Evolutionary conservation across 805 yeast genomes (phyloP), one percentile per base, ranked within the genome.

Genomic region (Alloascoidea africana): DNA sequence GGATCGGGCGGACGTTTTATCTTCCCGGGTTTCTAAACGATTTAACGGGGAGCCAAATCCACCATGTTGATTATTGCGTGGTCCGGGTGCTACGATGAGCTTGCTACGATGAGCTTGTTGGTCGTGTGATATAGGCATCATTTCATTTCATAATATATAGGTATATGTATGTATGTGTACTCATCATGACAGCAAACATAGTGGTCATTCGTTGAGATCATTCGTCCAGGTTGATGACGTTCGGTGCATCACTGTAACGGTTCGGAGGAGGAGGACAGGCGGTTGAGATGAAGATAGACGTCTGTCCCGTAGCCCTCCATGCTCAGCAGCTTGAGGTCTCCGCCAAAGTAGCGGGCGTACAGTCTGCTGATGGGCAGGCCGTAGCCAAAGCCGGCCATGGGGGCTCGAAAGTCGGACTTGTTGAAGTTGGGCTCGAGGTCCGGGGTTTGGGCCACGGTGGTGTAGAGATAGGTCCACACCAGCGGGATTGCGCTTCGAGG

Each of bases 251-350:
- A 56, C 34, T 53, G 60, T 33, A 62, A 44, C 3, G 89, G 91
- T 56, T 81, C 93, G 40, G 74, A 68, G 2, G 78, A 71, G 37
- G 80, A 70, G 47, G 80, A 74, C 47, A 85, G 68, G 39, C 93
- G 65, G 56, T 85, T 85, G 53, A 85, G 64, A 58, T 86, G 95
- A 50, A 86, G 56, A 49, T 85, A 86, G 1, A 83, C 95, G 53
- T 85, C 96, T 1, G 96, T 85, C 13, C 96, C 96, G 51, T 85
- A 83, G 5, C 94, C 94, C 56, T 85, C 95, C 94, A 86, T 83
- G 23, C 85, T 73, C 39, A 84, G 85, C 49, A 86, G 65, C 51
- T 79, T 80, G 55, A 85, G 67, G 49, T 86, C 95, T 3, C 94
- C 94, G 4, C 94, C 94, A 52, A 86, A 85, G 53, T 85, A 85